These are phyloP conservation scores for Leptographium wingfieldii DNA, from an alignment of 2,329 filamentous ascomycete genomes.

Conservation along the genomic window DNA sequence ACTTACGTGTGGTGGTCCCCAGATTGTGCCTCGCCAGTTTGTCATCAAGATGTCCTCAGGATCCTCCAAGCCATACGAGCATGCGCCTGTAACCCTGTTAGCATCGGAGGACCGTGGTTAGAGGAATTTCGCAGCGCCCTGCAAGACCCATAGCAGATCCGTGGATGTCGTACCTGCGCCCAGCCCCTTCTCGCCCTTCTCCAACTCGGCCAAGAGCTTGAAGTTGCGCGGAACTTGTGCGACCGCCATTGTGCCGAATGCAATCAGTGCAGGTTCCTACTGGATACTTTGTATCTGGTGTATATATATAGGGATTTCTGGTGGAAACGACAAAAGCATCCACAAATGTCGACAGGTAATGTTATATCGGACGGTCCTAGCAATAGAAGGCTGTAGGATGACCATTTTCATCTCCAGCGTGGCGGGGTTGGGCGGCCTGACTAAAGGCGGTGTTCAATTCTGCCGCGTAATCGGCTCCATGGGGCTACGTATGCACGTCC, in stretches of 20 bases:
- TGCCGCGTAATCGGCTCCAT: slow-evolving; percentile 1
- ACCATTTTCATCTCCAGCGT: neutral
- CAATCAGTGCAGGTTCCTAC: neutral
- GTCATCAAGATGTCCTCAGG: slow-evolving; percentile 93
- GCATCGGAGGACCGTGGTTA: neutral
- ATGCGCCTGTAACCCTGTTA: slow-evolving; percentile 56
- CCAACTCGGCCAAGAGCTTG: slow-evolving; percentile 87
- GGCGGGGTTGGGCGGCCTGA: neutral
- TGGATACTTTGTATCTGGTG: neutral
- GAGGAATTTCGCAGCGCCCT: neutral
- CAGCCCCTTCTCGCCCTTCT: slow-evolving; percentile 96
- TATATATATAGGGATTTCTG: neutral
- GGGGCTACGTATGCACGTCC: slow-evolving; percentile 56
- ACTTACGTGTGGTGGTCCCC: slow-evolving; percentile 86
- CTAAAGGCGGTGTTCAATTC: slow-evolving; percentile 10
- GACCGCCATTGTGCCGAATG: slow-evolving; percentile 19
- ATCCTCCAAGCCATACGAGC: slow-evolving; percentile 91
- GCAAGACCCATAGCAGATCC: neutral
- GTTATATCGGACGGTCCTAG: neutral
- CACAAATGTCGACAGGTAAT: neutral
- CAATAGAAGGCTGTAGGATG: neutral
- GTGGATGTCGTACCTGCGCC: slow-evolving; percentile 55
- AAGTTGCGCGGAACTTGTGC: slow-evolving; percentile 82
- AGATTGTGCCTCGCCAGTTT: slow-evolving; percentile 97
- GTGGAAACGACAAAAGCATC: neutral